Evolutionary conservation across 208 protist species (phyloP).

Genomic region (Trypanosoma lewisi): DNA sequence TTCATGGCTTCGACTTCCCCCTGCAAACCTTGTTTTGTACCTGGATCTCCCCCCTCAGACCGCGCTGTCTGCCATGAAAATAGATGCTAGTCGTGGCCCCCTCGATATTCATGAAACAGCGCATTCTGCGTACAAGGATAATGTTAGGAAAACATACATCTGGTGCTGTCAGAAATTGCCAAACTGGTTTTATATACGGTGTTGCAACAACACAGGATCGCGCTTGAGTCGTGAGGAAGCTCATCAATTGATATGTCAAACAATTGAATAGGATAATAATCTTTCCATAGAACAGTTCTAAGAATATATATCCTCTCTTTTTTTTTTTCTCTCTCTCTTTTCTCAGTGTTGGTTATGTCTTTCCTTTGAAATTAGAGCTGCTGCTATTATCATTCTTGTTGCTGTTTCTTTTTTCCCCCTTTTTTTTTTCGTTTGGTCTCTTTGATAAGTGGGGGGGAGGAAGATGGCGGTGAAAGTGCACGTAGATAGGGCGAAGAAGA

Average conservation of each 20-base stretch:
- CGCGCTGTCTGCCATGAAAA: constrained; percentile 70
- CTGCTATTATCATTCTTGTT: neutral
- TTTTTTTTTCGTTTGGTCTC: constrained; percentile 27
- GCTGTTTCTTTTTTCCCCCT: constrained; percentile 13
- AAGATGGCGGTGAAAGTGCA: constrained; percentile 68
- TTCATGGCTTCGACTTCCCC: constrained; percentile 71
- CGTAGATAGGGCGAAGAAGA: constrained; percentile 81
- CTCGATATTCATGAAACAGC: constrained; percentile 92
- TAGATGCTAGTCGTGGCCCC: constrained; percentile 57
- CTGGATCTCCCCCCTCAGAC: constrained; percentile 74
- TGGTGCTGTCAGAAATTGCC: constrained; percentile 77
- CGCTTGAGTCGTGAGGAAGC: constrained; percentile 53
- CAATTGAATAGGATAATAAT: neutral
- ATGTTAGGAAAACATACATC: constrained; percentile 65
- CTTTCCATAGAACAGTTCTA: neutral
- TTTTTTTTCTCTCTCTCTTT: constrained; percentile 22
- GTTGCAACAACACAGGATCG: constrained; percentile 34
- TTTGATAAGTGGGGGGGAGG: constrained; percentile 28
- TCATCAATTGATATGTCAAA: constrained; percentile 35
- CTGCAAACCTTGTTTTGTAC: constrained; percentile 72
- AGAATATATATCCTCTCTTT: constrained; percentile 17
- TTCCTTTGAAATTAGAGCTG: neutral
- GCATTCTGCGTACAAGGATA: constrained; percentile 69
- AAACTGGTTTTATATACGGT: constrained; percentile 59
- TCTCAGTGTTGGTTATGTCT: constrained; percentile 8